Evolutionary conservation across 768 basidiomycete genomes (phyloP).

Genomic region (Tulasnella sp.): DNA sequence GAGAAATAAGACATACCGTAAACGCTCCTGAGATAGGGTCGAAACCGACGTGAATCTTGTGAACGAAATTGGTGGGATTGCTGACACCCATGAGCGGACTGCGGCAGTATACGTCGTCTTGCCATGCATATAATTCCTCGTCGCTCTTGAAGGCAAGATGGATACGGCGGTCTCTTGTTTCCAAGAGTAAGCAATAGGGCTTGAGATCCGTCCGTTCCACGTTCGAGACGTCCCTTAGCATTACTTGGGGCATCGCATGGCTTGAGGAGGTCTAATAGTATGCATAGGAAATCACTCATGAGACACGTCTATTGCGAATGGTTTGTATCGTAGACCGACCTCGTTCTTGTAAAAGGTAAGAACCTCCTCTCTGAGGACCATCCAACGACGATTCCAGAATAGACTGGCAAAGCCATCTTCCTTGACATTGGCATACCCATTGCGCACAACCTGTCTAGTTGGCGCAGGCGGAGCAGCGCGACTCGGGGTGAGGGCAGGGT

Average conservation of each 20-base stretch:
- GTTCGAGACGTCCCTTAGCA: slow-evolving; percentile 65
- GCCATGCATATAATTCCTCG: slow-evolving; percentile 96
- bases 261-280: background rate
- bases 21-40: slow-evolving; percentile 91
- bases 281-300: background rate
- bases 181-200: slow-evolving; percentile 83
- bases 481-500: slow-evolving; percentile 52
- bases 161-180: slow-evolving; percentile 73
- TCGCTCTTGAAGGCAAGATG: slow-evolving; percentile 81
- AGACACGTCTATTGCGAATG: background rate
- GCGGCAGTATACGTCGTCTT: slow-evolving; percentile 89
- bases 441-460: slow-evolving; percentile 37
- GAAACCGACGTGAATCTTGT: slow-evolving; percentile 97
- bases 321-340: slow-evolving; percentile 31
- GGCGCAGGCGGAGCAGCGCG: slow-evolving; percentile 70
- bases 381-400: slow-evolving; percentile 85
- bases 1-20: slow-evolving; percentile 73
- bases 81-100: slow-evolving; percentile 89
- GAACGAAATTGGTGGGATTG: slow-evolving; percentile 94
- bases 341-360: slow-evolving; percentile 85
- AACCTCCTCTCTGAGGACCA: slow-evolving; percentile 69
- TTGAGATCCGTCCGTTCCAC: slow-evolving; percentile 90
- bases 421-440: slow-evolving; percentile 75
- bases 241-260: slow-evolving; percentile 29
- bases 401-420: slow-evolving; percentile 89